Conservation (phyloP, 2,329 filamentous ascomycete genomes). For the Neophaeococcomyces mojaviensis region DNA sequence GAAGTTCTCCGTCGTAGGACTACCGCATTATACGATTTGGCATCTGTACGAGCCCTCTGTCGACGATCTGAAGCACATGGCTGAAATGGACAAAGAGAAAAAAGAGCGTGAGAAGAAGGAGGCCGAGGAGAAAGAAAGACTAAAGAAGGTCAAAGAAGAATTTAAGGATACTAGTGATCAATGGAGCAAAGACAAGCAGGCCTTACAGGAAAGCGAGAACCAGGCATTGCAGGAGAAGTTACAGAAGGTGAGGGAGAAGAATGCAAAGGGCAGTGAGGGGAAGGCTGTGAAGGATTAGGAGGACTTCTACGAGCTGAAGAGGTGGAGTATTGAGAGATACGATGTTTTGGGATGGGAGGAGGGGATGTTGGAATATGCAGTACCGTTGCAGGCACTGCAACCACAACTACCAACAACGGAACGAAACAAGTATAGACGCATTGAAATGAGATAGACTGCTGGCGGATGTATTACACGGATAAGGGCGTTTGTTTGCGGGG, state of each 20-base stretch:
- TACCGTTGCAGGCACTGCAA: neutral
- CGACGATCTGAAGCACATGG: constrained; percentile 96
- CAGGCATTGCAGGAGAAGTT: constrained; percentile 46
- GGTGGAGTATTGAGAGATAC: constrained; percentile 1
- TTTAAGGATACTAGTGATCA: constrained; percentile 70
- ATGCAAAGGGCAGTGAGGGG: neutral
- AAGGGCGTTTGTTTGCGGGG: too few species aligned
- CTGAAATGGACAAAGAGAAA: constrained; percentile 90
- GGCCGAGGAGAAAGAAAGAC: constrained; percentile 61
- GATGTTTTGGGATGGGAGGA: too few species aligned
- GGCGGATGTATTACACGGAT: too few species aligned
- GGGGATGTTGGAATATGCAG: too few species aligned
- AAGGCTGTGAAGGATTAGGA: constrained; percentile 8
- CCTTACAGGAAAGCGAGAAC: constrained; percentile 61
- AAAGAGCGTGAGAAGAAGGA: constrained; percentile 74
- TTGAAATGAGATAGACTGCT: too few species aligned
- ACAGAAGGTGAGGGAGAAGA: constrained; percentile 24
- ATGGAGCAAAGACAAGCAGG: constrained; percentile 84
- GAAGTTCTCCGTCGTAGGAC: constrained; percentile 87
- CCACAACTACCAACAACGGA: too few species aligned
- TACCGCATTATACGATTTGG: constrained; percentile 98
- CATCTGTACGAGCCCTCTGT: constrained; percentile 99
- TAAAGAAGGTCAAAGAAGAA: constrained; percentile 70
- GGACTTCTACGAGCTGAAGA: constrained; percentile 7
- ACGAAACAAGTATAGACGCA: too few species aligned